Conservation (phyloP, 495 filamentous ascomycete genomes). For the Penicillium flavigenum region DNA sequence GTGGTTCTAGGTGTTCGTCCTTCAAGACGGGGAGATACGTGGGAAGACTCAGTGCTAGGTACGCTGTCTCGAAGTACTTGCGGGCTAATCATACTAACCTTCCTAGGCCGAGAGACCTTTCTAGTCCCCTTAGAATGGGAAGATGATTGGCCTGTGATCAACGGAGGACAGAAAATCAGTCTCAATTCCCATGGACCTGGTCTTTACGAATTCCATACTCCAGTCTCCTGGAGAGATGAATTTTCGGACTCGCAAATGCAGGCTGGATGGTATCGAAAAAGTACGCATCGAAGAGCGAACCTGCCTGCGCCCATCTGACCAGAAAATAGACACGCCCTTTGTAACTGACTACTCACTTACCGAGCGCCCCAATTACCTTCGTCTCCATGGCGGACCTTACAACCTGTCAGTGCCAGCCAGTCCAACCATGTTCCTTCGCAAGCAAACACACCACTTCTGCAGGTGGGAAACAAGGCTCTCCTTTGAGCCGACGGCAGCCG, state of each 20-base stretch:
- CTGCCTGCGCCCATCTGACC: neutral
- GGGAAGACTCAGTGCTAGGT: constrained; percentile 44
- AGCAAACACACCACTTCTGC: constrained; percentile 39
- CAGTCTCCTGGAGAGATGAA: constrained; percentile 41
- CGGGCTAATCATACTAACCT: neutral
- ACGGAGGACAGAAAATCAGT: constrained; percentile 41
- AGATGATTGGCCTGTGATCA: constrained; percentile 51
- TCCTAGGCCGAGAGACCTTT: constrained; percentile 47
- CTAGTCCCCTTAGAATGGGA: constrained; percentile 46
- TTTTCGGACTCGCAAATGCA: constrained; percentile 30
- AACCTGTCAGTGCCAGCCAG: constrained; percentile 40
- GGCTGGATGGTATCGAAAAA: constrained; percentile 47
- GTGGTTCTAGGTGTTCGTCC: constrained; percentile 48
- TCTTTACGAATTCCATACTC: constrained; percentile 23
- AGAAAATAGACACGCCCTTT: constrained; percentile 29
- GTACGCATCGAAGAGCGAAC: constrained; percentile 15
- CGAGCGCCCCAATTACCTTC: constrained; percentile 35
- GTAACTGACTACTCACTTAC: constrained; percentile 38
- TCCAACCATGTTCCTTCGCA: constrained; percentile 45
- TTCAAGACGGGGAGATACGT: constrained; percentile 21
- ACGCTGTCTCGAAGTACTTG: neutral
- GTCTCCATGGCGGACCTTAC: constrained; percentile 43
- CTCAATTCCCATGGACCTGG: constrained; percentile 34
- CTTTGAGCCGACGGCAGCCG: constrained; percentile 29
- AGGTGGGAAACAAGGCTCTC: constrained; percentile 36